Evolutionary conservation across 1,139 yeast species (phyloP).

Genomic region (Spencermartinsiella ligniputridi): DNA sequence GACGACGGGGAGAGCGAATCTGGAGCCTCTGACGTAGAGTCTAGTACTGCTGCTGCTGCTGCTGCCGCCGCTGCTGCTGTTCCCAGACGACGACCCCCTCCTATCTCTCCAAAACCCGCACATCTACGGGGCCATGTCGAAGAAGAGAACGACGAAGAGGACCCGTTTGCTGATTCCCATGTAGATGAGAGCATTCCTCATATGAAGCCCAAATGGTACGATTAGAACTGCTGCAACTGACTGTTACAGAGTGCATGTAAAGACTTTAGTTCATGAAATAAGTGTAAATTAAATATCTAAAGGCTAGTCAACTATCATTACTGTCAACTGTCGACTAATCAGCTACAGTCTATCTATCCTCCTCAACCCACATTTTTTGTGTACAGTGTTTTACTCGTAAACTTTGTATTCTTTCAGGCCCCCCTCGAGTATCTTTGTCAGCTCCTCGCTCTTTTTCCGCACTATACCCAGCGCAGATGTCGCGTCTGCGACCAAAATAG

Average conservation of each 20-base stretch:
- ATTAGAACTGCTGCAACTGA: too few species aligned
- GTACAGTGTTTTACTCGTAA: slow-evolving; percentile 12
- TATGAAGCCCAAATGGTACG: slow-evolving; percentile 6
- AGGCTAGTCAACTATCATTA: too few species aligned
- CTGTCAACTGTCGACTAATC: too few species aligned
- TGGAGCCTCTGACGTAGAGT: slow-evolving; percentile 20
- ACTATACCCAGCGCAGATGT: slow-evolving; percentile 27
- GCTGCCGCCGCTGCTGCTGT: not conserved
- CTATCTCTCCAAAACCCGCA: slow-evolving; percentile 30
- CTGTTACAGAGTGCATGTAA: too few species aligned
- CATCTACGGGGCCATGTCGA: slow-evolving; percentile 14
- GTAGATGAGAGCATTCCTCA: slow-evolving; percentile 20
- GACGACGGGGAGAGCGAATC: slow-evolving; percentile 22
- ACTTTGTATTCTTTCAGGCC: slow-evolving; percentile 24
- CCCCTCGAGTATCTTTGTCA: slow-evolving; percentile 23
- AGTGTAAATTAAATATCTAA: too few species aligned
- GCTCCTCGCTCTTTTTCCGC: slow-evolving; percentile 22
- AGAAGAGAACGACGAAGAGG: slow-evolving; percentile 37
- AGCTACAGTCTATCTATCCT: too few species aligned
- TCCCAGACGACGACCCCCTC: slow-evolving; percentile 30
- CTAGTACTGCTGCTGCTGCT: slow-evolving; percentile 26
- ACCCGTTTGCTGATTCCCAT: slow-evolving; percentile 70
- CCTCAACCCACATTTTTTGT: not conserved
- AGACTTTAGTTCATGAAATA: too few species aligned
- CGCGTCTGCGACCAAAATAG: slow-evolving; percentile 27